These are phyloP conservation scores for Gigaspora rosea DNA, from an alignment of 192 early-diverging fungal genomes.

Conservation along the genomic window DNA sequence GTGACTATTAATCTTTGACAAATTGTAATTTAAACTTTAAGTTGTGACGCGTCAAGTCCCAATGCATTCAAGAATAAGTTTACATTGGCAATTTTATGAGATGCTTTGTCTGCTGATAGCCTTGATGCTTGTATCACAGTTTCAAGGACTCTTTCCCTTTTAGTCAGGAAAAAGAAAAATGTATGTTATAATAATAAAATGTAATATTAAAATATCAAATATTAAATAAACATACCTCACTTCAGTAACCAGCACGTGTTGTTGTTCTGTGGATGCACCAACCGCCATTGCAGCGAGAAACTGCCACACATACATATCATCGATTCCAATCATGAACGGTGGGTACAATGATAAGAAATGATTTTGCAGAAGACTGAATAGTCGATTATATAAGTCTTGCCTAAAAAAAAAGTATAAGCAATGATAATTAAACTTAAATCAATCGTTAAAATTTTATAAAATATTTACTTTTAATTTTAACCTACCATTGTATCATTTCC, in stretches of 20 bases:
- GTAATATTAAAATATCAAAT: neutral
- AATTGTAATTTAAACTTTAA: slow-evolving; percentile 36
- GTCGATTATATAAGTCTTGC: slow-evolving; percentile 81
- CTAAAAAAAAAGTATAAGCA: slow-evolving; percentile 23
- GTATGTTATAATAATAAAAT: neutral
- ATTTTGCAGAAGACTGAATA: slow-evolving; percentile 78
- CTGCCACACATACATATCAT: slow-evolving; percentile 97
- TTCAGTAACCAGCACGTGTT: slow-evolving; percentile 88
- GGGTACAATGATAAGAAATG: slow-evolving; percentile 83
- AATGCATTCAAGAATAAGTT: slow-evolving; percentile 96
- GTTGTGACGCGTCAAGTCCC: slow-evolving; percentile 85
- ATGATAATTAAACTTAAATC: neutral
- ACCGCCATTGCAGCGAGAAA: slow-evolving; percentile 96
- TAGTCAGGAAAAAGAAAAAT: neutral
- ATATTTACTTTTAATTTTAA: too few relatives aligned
- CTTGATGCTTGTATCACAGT: slow-evolving; percentile 65
- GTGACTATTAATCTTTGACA: neutral
- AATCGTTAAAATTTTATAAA: neutral
- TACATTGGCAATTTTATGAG: slow-evolving; percentile 76
- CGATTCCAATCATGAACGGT: slow-evolving; percentile 52
- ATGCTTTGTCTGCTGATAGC: slow-evolving; percentile 58
- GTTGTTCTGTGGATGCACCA: slow-evolving; percentile 92
- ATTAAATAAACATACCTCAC: slow-evolving; percentile 60
- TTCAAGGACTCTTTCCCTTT: slow-evolving; percentile 81
- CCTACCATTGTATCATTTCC: slow-evolving; percentile 60